These are phyloP conservation scores for Marasmius fiardii DNA, from an alignment of 1,284 basidiomycete species.

Conservation along the genomic window DNA sequence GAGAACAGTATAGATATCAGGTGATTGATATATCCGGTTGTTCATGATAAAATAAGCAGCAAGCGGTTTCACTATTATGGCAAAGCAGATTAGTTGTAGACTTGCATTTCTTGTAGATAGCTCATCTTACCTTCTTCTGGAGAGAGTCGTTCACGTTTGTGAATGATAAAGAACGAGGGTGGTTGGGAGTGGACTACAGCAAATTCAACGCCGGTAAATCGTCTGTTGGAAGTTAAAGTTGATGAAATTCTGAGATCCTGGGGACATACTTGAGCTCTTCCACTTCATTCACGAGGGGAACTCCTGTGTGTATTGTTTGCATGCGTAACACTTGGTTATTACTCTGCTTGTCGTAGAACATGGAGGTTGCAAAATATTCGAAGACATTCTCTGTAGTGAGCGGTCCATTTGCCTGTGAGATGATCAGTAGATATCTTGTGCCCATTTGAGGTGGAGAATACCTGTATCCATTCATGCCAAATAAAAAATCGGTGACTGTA, in stretches of 20 bases:
- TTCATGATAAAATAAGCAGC: slow-evolving; percentile 84
- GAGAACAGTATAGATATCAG: slow-evolving; percentile 76
- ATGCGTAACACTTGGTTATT: slow-evolving; percentile 86
- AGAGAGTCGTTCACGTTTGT: slow-evolving; percentile 78
- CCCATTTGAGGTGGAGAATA: slow-evolving; percentile 20
- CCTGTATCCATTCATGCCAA: slow-evolving; percentile 85
- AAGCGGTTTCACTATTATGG: slow-evolving; percentile 57
- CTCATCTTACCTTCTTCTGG: slow-evolving; percentile 74
- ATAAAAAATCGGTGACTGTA: slow-evolving; percentile 79
- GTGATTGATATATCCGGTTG: slow-evolving; percentile 83
- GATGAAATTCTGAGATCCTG: background rate
- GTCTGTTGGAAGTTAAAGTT: slow-evolving; percentile 40
- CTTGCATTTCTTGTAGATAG: background rate
- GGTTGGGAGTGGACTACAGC: slow-evolving; percentile 74
- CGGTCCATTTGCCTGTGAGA: slow-evolving; percentile 64
- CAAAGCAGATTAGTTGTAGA: background rate
- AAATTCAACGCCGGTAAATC: slow-evolving; percentile 82
- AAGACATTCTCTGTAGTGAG: slow-evolving; percentile 75
- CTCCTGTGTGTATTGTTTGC: slow-evolving; percentile 81
- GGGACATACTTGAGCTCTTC: slow-evolving; percentile 70
- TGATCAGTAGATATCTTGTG: slow-evolving; percentile 4
- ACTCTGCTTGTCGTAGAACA: slow-evolving; percentile 89
- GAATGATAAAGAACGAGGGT: slow-evolving; percentile 80
- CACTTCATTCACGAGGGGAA: slow-evolving; percentile 67
- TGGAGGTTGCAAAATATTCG: slow-evolving; percentile 81